Base-by-base conservation (phyloP, 148 eudicot genomes). In the Rhododendron mucronatum region DNA sequence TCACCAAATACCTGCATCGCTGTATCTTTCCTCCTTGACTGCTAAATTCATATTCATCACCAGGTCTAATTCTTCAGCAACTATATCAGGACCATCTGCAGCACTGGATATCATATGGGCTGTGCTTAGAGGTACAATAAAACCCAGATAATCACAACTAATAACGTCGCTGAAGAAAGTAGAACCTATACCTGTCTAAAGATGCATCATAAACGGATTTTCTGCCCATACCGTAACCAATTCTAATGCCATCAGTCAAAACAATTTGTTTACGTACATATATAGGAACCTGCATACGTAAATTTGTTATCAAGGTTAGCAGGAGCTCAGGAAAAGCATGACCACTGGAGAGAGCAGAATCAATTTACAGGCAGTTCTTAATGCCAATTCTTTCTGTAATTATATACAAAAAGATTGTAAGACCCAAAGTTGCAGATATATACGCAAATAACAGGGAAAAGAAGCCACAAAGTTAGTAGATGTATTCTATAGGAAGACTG, bases 241-340 rank as follows among this genome's bases (percentile, higher is more conserved):
- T 86, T 88, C 88, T 92, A 80, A 92, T 91, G 51, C 96, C 98
- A 88, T 95, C 98, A 0, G 89, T 55, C 89, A 92, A 88, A 65
- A 95, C 94, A 86, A 95, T 89, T 63, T 89, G 89, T 87, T 92
- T 95, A 90, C 89, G 93, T 39, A 95, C 94, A 85, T 89, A 95
- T 80, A 95, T 92, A 67, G 98, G 98, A 80, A 92, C 98, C 98
- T 91, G 89, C 89, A 89, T 23, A 28, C 2, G 41, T 28, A 83
- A 86, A 51, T 20, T 76, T 39, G 39, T n/a, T 21, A 75, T 83
- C 59, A 53, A 30, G 35, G 69, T 81, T 48, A 83, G 67, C 28
- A 39, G 67, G 33, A 21, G 57, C 73, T 41, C 33, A 82, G 15
- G 77, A 82, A 57, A 33, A 86, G 75, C 37, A 41, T 50, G 48